A percentile compares a stretch with the other conserved stretches of the same genome.
phyloP scores from a whole-genome alignment of 306 rosid genomes.

The Spatholobus suberectus region DNA sequence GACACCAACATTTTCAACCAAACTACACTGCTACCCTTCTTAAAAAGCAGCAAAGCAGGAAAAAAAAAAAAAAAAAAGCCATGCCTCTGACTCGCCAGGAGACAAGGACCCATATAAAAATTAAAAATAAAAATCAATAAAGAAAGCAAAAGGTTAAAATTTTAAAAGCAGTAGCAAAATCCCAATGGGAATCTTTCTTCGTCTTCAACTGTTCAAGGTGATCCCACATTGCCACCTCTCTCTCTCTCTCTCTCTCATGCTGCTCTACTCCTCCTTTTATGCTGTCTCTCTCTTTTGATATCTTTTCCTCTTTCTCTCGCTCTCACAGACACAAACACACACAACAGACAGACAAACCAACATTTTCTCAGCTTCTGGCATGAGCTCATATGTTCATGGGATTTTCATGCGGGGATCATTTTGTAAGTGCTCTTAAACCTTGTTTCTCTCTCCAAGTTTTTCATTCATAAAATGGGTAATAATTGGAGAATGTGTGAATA shows the following conservation, averaged over 20 bases:
- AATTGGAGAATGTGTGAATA: background rate
- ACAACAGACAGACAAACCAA: conserved; percentile 47
- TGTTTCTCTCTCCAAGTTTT: conserved; percentile 6
- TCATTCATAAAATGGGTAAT: conserved; percentile 37
- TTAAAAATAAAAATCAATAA: conserved; percentile 1
- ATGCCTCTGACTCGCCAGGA: conserved; percentile 48
- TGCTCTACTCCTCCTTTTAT: conserved; percentile 52
- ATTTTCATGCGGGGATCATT: conserved; percentile 62
- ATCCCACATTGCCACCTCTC: conserved; percentile 58
- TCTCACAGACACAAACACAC: conserved; percentile 38
- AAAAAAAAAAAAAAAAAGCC: conserved; percentile 38
- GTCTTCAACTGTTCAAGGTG: conserved; percentile 46
- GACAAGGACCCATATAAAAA: conserved; percentile 54
- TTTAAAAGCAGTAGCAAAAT: conserved; percentile 55
- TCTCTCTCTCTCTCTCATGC: background rate
- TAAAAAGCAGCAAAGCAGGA: conserved; percentile 60
- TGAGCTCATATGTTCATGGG: conserved; percentile 54
- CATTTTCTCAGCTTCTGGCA: conserved; percentile 54
- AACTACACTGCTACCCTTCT: conserved; percentile 47
- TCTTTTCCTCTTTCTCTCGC: conserved; percentile 44
- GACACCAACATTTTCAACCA: conserved; percentile 47
- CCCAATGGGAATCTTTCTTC: conserved; percentile 76
- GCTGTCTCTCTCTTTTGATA: conserved; percentile 49
- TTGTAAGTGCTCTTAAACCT: conserved; percentile 53
- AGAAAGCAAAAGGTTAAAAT: conserved; percentile 60